Evolutionary conservation across 2,329 filamentous ascomycete species (phyloP), one percentile per base, ranked within the genome.

Genomic region (Pseudogymnoascus sp.): DNA sequence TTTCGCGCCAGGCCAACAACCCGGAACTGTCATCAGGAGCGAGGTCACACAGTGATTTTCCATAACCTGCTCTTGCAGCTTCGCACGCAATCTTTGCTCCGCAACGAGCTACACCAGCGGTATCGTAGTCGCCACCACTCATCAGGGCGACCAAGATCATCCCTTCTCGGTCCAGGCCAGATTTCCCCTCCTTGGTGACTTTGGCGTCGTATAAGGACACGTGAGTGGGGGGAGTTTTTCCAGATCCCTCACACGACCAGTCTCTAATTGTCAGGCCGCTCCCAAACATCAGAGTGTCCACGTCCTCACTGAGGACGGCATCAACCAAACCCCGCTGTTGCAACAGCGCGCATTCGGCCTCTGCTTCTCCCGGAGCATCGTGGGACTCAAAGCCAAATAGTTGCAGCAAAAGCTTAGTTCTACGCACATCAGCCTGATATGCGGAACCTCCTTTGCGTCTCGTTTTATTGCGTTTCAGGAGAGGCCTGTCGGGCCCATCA

Each of bases 261-360:
- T 91, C 93, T 60, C 91, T 84, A 44, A 97, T 77, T 0, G 89
- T 93, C 38, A 85, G 77, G 0, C 84, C 87, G 67, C 91, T 95
- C 1, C 95, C 95, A 77, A 97, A 97, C 93, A 97, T 97, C 70
- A 97, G 84, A 1, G 93, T 95, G 73, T 99, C 95, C 46, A 97
- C 92, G 78, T 99, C 95, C 74, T 99, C 93, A 74, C 91, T 97
- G 69, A 99, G 80, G 1, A 97, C 95, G 0, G 91, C 93, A 74
- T 99, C 95, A 0, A 96, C 93, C 7, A 96, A 79, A 0, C 91
- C 92, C 53, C 88, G 83, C 64, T 83, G 82, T 72, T 99, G 93
- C 2, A 99, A 76, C 14, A 95, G 77, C 0, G 95, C 95, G 68
- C 95, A 99, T 76, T 99, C 95, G 1, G 95, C 95, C 74, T 99